These are phyloP conservation scores for Xylaria sp. DNA, from an alignment of 2,329 filamentous ascomycete genomes.

Conservation along the genomic window DNA sequence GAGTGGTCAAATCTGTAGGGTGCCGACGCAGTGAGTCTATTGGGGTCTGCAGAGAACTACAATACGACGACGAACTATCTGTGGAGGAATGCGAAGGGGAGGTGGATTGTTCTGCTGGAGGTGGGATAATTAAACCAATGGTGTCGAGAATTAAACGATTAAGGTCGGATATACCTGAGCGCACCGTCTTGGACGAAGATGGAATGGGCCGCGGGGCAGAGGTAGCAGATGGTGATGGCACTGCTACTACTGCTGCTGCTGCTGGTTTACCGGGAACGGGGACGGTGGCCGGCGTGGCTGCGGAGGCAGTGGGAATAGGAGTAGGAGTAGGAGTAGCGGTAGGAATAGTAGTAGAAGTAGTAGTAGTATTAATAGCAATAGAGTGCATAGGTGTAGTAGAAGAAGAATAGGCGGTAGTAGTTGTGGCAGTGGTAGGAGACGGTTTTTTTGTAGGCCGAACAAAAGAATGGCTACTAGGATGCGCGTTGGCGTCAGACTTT, in stretches of 20 bases:
- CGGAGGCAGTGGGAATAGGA: background rate
- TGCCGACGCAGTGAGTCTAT: conserved; percentile 58
- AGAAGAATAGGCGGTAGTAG: conserved; percentile 3
- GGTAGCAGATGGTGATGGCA: conserved; percentile 17
- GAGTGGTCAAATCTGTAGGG: conserved; percentile 60
- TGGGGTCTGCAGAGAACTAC: conserved; percentile 37
- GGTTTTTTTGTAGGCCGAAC: conserved; percentile 32
- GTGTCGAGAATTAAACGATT: conserved; percentile 26
- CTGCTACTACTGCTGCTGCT: conserved; percentile 12
- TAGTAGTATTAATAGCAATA: conserved; percentile 10
- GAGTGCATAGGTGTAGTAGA: conserved; percentile 6
- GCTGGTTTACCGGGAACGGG: conserved; percentile 7
- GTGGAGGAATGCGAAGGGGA: conserved; percentile 39
- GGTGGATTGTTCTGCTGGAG: conserved; percentile 34
- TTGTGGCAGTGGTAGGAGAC: conserved; percentile 4
- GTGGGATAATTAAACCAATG: conserved; percentile 34
- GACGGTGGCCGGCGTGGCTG: conserved; percentile 10
- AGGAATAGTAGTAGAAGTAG: background rate
- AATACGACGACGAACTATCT: conserved; percentile 50
- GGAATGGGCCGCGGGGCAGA: conserved; percentile 37
- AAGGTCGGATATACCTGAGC: conserved; percentile 36
- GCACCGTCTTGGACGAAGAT: conserved; percentile 24
- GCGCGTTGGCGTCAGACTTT: conserved; percentile 23
- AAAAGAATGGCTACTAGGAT: conserved; percentile 21
- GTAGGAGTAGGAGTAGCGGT: too few relatives aligned